Evolutionary conservation across 2,329 filamentous ascomycete genomes (phyloP).

Genomic region (Pseudogymnoascus sp.): DNA sequence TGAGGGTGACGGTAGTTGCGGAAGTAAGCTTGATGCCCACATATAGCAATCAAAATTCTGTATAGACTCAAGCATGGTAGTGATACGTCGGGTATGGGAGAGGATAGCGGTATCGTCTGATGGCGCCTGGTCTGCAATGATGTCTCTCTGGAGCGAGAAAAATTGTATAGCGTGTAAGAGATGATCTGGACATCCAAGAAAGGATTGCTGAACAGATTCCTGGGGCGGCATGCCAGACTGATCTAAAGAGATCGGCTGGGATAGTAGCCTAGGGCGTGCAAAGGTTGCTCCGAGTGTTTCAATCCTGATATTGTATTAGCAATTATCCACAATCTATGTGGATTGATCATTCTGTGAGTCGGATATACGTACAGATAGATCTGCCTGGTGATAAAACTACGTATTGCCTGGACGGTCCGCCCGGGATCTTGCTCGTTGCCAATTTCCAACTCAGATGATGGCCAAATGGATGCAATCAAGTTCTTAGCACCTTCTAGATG

Average conservation of each 20-base stretch:
- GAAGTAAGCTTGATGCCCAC: neutral
- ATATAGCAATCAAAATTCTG: neutral
- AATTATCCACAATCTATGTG: neutral
- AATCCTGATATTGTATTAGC: slow-evolving; percentile 20
- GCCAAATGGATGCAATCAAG: slow-evolving; percentile 8
- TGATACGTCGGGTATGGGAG: slow-evolving; percentile 1
- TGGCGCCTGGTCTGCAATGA: neutral
- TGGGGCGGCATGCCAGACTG: slow-evolving; percentile 15
- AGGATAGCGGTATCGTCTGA: neutral
- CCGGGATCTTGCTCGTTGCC: neutral
- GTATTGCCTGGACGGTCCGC: slow-evolving; percentile 8
- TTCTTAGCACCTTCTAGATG: slow-evolving; percentile 11
- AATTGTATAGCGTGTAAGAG: slow-evolving; percentile 21
- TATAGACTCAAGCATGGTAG: neutral
- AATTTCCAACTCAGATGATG: neutral
- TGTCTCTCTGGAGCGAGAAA: slow-evolving; percentile 10
- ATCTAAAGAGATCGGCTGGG: slow-evolving; percentile 18
- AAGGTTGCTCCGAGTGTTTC: slow-evolving; percentile 30
- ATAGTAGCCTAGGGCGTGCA: slow-evolving; percentile 27
- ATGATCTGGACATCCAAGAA: slow-evolving; percentile 31
- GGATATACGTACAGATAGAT: slow-evolving; percentile 31
- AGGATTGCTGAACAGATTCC: slow-evolving; percentile 29
- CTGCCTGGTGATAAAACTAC: slow-evolving; percentile 19
- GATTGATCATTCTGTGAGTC: slow-evolving; percentile 29
- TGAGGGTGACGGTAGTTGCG: slow-evolving; percentile 10